phyloP scores from a whole-genome alignment of 768 basidiomycete genomes.

The Leucogyrophana mollusca region DNA sequence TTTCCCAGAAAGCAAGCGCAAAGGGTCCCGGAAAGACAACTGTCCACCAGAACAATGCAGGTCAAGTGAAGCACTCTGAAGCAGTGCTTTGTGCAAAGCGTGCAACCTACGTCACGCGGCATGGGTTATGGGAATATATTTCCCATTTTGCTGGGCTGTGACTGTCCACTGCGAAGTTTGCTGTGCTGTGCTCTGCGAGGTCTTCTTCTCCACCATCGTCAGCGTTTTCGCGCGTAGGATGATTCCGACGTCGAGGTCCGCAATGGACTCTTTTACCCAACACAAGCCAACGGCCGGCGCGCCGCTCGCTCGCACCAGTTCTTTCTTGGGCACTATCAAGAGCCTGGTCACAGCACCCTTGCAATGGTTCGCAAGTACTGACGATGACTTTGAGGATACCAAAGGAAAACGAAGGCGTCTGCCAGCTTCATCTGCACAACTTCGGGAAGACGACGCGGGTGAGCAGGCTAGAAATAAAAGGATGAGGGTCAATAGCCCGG shows the following conservation, averaged over 20 bases:
- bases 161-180: constrained; percentile 14
- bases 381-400: constrained; percentile 48
- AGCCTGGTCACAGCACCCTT: constrained; percentile 65
- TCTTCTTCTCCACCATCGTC: constrained; percentile 18
- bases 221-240: constrained; percentile 4
- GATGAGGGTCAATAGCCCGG: constrained; percentile 52
- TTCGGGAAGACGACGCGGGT: constrained; percentile 30
- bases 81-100: too few species aligned
- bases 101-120: too few species aligned
- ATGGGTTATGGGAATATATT: constrained; percentile 8
- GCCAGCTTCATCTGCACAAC: constrained; percentile 22
- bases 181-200: constrained; percentile 5
- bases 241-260: constrained; percentile 16
- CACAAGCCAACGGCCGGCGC: constrained; percentile 22
- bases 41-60: too few species aligned
- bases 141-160: constrained; percentile 7
- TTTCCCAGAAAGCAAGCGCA: too few species aligned
- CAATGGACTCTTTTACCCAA: constrained; percentile 30
- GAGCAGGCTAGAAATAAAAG: constrained; percentile 43
- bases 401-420: constrained; percentile 57
- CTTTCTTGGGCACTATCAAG: constrained; percentile 62
- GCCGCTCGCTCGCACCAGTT: constrained; percentile 50
- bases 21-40: too few species aligned
- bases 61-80: too few species aligned
- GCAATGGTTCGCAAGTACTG: constrained; percentile 48